A percentile compares a stretch with the other conserved stretches of the same genome.
Evolutionary conservation across 495 filamentous ascomycete species (phyloP).

Genomic region (Neurospora sp.): DNA sequence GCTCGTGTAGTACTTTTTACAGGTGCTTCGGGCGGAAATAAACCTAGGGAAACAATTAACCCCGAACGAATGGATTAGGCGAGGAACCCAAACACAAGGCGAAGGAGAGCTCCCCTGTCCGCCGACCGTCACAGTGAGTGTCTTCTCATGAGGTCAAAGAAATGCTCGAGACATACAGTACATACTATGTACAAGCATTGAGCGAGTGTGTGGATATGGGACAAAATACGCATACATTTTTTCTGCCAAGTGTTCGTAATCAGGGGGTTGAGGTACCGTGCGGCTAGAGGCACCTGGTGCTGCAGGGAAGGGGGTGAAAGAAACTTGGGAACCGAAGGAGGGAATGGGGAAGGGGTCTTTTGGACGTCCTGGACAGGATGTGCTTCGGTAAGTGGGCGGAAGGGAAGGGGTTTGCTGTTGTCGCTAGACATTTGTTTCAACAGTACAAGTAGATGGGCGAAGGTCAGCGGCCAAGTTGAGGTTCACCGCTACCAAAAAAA

Average conservation of each 20-base stretch:
- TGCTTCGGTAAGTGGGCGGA: neutral
- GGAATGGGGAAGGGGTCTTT: neutral
- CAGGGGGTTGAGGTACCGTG: neutral
- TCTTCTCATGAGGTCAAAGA: neutral
- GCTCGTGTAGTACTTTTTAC: neutral
- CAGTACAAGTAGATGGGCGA: neutral
- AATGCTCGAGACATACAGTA: neutral
- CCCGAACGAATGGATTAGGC: neutral
- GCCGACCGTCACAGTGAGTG: neutral
- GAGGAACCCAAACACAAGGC: neutral
- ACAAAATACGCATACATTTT: neutral
- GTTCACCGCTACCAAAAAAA: neutral
- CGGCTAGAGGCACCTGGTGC: neutral
- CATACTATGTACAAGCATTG: neutral
- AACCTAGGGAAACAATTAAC: neutral
- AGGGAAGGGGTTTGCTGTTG: neutral
- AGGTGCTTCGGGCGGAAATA: neutral
- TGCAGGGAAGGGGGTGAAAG: neutral
- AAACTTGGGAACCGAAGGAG: neutral
- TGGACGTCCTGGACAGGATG: neutral
- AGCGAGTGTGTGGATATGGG: neutral
- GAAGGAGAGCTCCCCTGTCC: neutral
- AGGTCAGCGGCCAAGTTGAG: neutral
- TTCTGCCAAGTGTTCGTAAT: neutral
- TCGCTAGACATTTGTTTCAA: neutral